phyloP scores from a whole-genome alignment of 1,139 yeast genomes.

The Yamadazyma blattariae region DNA sequence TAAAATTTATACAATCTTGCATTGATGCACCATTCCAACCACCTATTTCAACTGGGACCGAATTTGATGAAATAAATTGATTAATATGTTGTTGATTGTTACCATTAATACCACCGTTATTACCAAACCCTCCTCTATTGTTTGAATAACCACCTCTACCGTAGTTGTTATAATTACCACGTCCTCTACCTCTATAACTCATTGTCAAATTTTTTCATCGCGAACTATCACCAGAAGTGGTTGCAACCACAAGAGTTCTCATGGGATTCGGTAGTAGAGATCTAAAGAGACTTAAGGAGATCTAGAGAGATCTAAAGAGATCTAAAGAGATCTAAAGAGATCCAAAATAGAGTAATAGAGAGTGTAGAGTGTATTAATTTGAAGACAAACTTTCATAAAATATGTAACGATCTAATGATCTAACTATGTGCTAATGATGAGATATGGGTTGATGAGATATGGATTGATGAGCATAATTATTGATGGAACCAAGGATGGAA shows the following conservation, averaged over 20 bases:
- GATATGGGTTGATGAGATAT: too few species aligned
- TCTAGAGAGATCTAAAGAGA: too few species aligned
- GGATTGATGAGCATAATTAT: too few species aligned
- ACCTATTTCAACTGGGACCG: constrained; percentile 55
- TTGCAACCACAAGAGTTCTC: neutral
- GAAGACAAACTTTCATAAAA: too few species aligned
- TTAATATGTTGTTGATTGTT: constrained; percentile 20
- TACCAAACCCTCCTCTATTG: neutral
- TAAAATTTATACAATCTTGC: constrained; percentile 66
- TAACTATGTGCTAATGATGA: too few species aligned
- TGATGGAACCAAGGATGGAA: too few species aligned
- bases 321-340: too few species aligned
- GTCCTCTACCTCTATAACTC: constrained; percentile 43
- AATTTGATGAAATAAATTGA: constrained; percentile 30
- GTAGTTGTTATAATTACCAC: constrained; percentile 29
- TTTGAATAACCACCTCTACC: constrained; percentile 7
- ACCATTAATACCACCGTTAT: constrained; percentile 10
- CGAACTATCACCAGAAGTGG: neutral
- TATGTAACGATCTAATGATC: too few species aligned
- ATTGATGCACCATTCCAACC: constrained; percentile 83
- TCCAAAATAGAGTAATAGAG: too few species aligned
- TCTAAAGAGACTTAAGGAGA: too few species aligned
- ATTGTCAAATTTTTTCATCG: constrained; percentile 17
- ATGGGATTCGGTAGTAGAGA: too few species aligned
- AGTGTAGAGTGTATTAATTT: too few species aligned